Evolutionary conservation across 495 filamentous ascomycete species (phyloP).

Genomic region (Astrothelium subdiscretum): DNA sequence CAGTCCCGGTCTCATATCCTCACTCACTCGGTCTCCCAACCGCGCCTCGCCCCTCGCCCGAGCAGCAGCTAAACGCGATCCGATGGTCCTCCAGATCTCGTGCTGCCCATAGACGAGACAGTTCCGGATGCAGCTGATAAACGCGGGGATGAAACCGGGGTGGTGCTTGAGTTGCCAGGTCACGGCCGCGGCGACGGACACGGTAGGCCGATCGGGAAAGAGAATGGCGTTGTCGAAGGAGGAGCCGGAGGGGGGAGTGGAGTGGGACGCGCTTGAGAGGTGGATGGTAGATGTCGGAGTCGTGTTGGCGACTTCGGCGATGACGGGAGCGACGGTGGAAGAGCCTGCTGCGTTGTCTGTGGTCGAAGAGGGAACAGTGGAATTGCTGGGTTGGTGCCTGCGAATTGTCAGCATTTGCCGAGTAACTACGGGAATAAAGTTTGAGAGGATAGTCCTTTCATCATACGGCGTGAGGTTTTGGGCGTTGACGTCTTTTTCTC

Average conservation of each 20-base stretch:
- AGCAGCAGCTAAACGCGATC: slow-evolving; percentile 35
- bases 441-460: too few species aligned
- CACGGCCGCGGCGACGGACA: slow-evolving; percentile 36
- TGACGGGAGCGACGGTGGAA: not conserved
- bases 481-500: too few species aligned
- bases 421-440: too few species aligned
- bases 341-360: not conserved
- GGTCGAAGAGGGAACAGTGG: not conserved
- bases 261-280: not conserved
- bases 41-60: slow-evolving; percentile 23
- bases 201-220: slow-evolving; percentile 27
- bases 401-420: too few species aligned
- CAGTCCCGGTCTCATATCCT: slow-evolving; percentile 23
- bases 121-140: slow-evolving; percentile 46
- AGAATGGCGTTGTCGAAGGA: slow-evolving; percentile 5
- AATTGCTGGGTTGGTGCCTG: too few species aligned
- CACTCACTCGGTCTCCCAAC: slow-evolving; percentile 10
- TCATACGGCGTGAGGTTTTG: too few species aligned
- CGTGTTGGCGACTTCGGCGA: slow-evolving; percentile 3
- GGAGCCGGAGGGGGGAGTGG: not conserved
- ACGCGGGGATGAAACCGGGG: slow-evolving; percentile 43
- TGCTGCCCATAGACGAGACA: slow-evolving; percentile 43
- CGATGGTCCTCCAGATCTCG: slow-evolving; percentile 47
- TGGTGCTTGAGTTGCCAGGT: slow-evolving; percentile 48
- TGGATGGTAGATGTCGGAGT: slow-evolving; percentile 7